These are phyloP conservation scores for Xylariaceae sp. DNA, from an alignment of 2,329 filamentous ascomycete genomes.

Conservation along the genomic window DNA sequence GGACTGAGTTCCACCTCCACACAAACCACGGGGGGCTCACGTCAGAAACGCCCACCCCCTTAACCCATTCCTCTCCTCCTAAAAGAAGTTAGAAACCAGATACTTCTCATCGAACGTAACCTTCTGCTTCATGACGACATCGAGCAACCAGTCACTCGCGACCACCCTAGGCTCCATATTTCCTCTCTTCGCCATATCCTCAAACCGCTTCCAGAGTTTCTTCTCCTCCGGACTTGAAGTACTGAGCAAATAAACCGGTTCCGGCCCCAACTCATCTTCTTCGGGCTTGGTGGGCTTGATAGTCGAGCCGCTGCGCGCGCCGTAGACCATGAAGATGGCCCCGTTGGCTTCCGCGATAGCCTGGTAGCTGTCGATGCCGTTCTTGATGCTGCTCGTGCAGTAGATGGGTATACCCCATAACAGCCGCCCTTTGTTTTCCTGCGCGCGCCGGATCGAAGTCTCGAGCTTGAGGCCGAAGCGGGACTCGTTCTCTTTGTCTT, in stretches of 20 bases:
- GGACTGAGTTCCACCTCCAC: no score
- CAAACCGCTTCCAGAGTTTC: conserved; percentile 75
- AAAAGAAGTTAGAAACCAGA: conserved; percentile 45
- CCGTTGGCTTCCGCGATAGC: conserved; percentile 86
- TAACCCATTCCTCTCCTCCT: no score
- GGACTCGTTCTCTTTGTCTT: conserved; percentile 70
- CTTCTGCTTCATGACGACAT: conserved; percentile 84
- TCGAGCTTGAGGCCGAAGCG: conserved; percentile 66
- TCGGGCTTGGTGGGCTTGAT: conserved; percentile 60
- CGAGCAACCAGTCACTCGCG: conserved; percentile 81
- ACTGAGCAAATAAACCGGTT: conserved; percentile 80
- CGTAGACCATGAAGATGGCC: conserved; percentile 74
- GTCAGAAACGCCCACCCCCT: no score
- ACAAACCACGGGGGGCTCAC: background rate
- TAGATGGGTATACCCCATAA: conserved; percentile 76
- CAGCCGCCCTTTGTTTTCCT: conserved; percentile 71
- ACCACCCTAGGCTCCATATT: conserved; percentile 81
- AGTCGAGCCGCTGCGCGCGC: conserved; percentile 65
- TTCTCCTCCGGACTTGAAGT: conserved; percentile 64
- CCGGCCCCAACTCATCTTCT: conserved; percentile 58
- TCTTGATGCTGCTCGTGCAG: conserved; percentile 74
- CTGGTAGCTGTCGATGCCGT: conserved; percentile 79
- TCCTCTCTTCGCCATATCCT: conserved; percentile 70
- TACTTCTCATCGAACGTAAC: conserved; percentile 65
- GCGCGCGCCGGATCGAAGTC: conserved; percentile 66